phyloP scores from a whole-genome alignment of 2,329 filamentous ascomycete genomes.

The Drechslera avenae region DNA sequence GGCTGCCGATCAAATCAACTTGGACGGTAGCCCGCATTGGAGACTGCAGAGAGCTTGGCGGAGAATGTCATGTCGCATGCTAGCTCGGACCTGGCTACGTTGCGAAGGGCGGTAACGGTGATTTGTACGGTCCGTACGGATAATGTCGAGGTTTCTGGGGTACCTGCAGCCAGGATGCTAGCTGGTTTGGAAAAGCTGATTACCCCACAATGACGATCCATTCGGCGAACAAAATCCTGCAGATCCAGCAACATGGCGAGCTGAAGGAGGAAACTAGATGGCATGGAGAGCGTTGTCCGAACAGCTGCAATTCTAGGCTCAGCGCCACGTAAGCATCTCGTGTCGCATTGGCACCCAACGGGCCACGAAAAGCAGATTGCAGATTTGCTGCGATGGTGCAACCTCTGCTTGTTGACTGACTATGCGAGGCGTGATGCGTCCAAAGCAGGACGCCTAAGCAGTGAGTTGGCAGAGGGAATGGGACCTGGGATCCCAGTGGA shows the following conservation, averaged over 20 bases:
- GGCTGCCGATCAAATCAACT: slow-evolving; percentile 1
- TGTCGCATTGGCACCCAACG: neutral
- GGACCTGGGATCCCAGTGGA: slow-evolving; percentile 4
- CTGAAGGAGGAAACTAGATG: neutral
- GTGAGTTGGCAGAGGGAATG: neutral
- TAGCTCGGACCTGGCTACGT: neutral
- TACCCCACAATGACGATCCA: slow-evolving; percentile 22
- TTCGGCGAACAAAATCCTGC: slow-evolving; percentile 6
- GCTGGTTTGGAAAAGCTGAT: slow-evolving; percentile 16
- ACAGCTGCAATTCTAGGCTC: too few relatives aligned
- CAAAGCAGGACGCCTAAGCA: slow-evolving; percentile 4
- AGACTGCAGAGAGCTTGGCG: too few relatives aligned
- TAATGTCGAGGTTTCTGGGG: slow-evolving; percentile 27
- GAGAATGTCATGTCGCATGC: neutral
- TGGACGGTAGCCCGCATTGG: too few relatives aligned
- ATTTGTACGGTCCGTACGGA: slow-evolving; percentile 27
- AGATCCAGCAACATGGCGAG: slow-evolving; percentile 9
- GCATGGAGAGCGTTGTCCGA: too few relatives aligned
- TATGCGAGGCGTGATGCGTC: slow-evolving; percentile 2
- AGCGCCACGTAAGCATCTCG: neutral
- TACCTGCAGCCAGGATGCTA: slow-evolving; percentile 5
- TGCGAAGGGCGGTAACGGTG: neutral
- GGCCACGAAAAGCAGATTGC: neutral
- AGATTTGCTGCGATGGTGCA: slow-evolving; percentile 2
- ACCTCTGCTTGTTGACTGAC: slow-evolving; percentile 2